phyloP scores from a whole-genome alignment of 495 filamentous ascomycete genomes.

The Tuber aestivum region DNA sequence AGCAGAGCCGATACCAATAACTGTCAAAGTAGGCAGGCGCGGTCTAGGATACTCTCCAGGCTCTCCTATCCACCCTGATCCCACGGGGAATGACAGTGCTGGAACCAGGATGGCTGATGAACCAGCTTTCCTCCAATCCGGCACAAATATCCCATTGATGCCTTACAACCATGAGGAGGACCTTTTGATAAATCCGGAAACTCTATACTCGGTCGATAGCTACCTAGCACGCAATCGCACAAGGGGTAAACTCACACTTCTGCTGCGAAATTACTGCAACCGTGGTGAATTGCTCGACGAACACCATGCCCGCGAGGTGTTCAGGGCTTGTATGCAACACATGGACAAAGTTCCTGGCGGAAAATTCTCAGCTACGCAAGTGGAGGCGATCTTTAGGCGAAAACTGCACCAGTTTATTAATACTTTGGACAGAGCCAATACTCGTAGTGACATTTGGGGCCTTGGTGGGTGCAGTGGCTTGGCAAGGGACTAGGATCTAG shows the following conservation, averaged over 20 bases:
- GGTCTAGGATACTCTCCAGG: neutral
- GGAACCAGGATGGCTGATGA: neutral
- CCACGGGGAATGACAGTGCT: neutral
- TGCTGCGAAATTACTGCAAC: neutral
- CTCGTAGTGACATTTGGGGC: neutral
- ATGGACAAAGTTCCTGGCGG: neutral
- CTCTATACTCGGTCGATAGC: neutral
- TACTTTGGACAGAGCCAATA: neutral
- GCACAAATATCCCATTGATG: neutral
- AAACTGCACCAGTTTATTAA: neutral
- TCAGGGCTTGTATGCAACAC: conserved; percentile 1
- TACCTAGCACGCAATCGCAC: neutral
- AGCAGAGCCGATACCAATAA: neutral
- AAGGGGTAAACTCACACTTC: neutral
- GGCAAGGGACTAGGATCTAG: neutral
- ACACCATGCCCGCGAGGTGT: neutral
- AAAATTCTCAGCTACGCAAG: neutral
- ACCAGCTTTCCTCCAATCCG: neutral
- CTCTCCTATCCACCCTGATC: neutral
- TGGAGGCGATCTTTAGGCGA: neutral
- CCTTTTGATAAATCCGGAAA: neutral
- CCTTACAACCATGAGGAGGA: neutral
- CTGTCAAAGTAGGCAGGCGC: neutral
- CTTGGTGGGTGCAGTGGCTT: neutral
- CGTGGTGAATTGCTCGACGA: neutral